Conservation (phyloP, 1,284 basidiomycete species). For the Trichosporon coremiiforme region DNA sequence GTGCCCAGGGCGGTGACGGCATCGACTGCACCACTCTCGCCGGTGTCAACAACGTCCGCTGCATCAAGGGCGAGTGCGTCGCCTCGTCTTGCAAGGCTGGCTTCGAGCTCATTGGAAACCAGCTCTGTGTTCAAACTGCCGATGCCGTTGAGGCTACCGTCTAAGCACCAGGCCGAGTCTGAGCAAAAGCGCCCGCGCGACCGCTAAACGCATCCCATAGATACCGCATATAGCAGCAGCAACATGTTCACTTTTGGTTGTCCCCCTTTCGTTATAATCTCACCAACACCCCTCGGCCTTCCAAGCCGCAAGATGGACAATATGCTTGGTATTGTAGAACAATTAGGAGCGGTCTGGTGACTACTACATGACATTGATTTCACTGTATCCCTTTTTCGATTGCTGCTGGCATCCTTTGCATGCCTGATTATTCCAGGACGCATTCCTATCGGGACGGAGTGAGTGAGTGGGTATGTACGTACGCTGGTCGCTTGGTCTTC, state of each 20-base stretch:
- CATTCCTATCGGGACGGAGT: background rate
- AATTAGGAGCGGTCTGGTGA: conserved; percentile 15
- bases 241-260: background rate
- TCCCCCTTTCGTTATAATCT: conserved; percentile 13
- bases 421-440: background rate
- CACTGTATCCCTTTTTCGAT: background rate
- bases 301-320: conserved; percentile 16
- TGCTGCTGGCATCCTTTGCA: background rate
- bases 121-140: conserved; percentile 20
- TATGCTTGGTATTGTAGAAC: conserved; percentile 11
- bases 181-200: background rate
- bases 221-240: background rate
- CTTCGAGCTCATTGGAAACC: conserved; percentile 21
- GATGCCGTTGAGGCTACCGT: conserved; percentile 7
- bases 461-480: background rate
- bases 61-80: conserved; percentile 29
- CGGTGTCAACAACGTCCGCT: conserved; percentile 54
- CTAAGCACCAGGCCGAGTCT: background rate
- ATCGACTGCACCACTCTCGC: conserved; percentile 68
- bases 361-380: conserved; percentile 13
- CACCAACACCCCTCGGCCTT: conserved; percentile 13
- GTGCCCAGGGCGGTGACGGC: conserved; percentile 62
- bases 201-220: conserved; percentile 2
- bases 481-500: background rate
- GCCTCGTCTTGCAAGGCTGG: conserved; percentile 30